A percentile compares a stretch with the other conserved stretches of the same genome.
Conservation (phyloP, 257 asterid genomes). For the Solanum stenotomum region DNA sequence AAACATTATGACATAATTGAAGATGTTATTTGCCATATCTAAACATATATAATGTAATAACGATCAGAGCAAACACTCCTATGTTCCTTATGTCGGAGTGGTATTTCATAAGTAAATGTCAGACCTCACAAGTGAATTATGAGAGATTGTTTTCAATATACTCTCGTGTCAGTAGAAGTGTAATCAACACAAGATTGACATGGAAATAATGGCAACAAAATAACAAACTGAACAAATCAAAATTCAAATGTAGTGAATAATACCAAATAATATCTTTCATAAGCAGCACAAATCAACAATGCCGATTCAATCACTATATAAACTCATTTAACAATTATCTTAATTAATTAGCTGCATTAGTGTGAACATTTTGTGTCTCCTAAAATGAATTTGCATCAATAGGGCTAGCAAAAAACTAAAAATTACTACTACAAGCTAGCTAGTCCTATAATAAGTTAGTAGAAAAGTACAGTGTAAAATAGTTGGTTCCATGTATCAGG, state of each 20-base stretch:
- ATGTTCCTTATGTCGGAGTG: slow-evolving; percentile 42
- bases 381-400: not conserved
- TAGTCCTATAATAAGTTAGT: slow-evolving; percentile 7
- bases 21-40: slow-evolving; percentile 15
- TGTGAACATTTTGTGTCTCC: not conserved
- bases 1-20: not conserved
- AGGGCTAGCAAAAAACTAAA: not conserved
- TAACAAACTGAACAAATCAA: not conserved
- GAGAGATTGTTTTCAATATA: not conserved
- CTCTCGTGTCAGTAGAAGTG: not conserved
- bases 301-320: not conserved
- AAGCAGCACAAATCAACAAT: not conserved
- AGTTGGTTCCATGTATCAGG: slow-evolving; percentile 98
- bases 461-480: slow-evolving; percentile 59
- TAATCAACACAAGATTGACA: not conserved
- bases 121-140: too few relatives aligned
- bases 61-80: slow-evolving; percentile 87
- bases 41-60: slow-evolving; percentile 50
- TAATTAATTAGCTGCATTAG: not conserved
- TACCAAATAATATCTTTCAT: not conserved
- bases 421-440: not conserved
- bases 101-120: too few relatives aligned
- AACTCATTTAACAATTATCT: not conserved
- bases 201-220: not conserved
- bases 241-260: not conserved